Evolutionary conservation across 2,329 filamentous ascomycete genomes (phyloP).

Genomic region (Herpomyces periplanetae): DNA sequence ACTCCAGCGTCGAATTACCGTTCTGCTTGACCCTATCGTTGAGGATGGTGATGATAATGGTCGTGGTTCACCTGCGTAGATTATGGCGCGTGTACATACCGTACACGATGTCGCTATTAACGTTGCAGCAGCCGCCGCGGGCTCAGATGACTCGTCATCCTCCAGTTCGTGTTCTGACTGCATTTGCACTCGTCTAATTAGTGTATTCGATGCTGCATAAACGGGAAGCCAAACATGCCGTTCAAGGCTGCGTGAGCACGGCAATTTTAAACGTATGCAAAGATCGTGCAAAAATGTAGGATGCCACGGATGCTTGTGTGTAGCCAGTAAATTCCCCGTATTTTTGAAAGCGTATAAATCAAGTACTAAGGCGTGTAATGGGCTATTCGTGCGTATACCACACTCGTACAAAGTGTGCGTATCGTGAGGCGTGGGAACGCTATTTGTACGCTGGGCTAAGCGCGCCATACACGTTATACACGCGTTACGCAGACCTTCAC

Average conservation of each 20-base stretch:
- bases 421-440: constrained; percentile 12
- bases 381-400: constrained; percentile 7
- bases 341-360: constrained; percentile 15
- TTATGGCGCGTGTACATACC: too few relatives aligned
- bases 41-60: too few relatives aligned
- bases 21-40: too few relatives aligned
- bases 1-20: too few relatives aligned
- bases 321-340: constrained; percentile 11
- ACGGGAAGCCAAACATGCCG: constrained; percentile 9
- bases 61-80: too few relatives aligned
- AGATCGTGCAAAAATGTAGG: constrained; percentile 11
- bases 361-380: constrained; percentile 9
- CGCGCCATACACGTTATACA: constrained; percentile 10
- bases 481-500: constrained; percentile 10
- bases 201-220: too few relatives aligned
- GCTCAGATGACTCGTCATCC: too few relatives aligned
- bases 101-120: too few relatives aligned
- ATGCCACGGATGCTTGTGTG: constrained; percentile 12
- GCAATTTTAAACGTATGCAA: constrained; percentile 10
- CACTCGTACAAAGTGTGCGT: constrained; percentile 11
- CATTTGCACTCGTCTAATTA: too few relatives aligned
- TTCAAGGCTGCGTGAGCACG: constrained; percentile 8
- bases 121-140: too few relatives aligned
- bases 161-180: too few relatives aligned
- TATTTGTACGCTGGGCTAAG: constrained; percentile 11